Evolutionary conservation across 2,329 filamentous ascomycete species (phyloP), one percentile per base, ranked within the genome.

Genomic region (Ilyonectria robusta): DNA sequence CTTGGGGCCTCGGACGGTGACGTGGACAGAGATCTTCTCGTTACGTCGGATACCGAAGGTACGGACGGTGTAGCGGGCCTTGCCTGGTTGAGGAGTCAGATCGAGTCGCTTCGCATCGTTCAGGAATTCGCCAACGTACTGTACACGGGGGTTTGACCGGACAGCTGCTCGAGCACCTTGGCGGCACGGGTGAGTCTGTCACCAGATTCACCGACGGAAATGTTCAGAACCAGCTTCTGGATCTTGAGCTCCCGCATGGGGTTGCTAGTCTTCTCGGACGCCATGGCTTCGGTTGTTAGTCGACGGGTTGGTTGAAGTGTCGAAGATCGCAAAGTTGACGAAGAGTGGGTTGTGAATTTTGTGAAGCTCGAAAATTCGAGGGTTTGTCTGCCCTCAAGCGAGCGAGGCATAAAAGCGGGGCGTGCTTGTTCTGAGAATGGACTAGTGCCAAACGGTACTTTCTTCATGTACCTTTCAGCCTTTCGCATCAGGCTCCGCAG

Each of bases 11-110:
- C 96, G 96, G 88, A 99, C 95, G 83, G 96, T 99, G 83, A 99
- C 96, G 90, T 99, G 96, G 78, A 99, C 96, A 77, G 96, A 89
- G 83, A 99, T 99, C 93, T 98, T 98, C 87, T 99, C 96, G 93
- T 99, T 99, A 94, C 96, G 95, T 86, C 96, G 95, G 91, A 99
- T 99, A 92, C 96, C 96, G 87, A 99, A 99, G 83, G 95, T 98
- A 89, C 96, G 95, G 91, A 99, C 96, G 79, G 96, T 99, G 92
- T 98, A 99, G 83, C 96, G 94, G 86, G 96, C 96, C 93, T 99
- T 99, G 94, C 93, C 93, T 95, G 81, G 63, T 59, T 51, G 31
- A 57, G 62, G 54, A 61, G 69, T 71, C 70, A 70, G 67, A 64
- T 65, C 47, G 13, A 47, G 59, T 68, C 37, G 48, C 68, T 70